Percentiles rank a stretch among this genome's conserved stretches.
Conservation (phyloP, 2,329 filamentous ascomycete species). For the Aspergillus awamori region DNA sequence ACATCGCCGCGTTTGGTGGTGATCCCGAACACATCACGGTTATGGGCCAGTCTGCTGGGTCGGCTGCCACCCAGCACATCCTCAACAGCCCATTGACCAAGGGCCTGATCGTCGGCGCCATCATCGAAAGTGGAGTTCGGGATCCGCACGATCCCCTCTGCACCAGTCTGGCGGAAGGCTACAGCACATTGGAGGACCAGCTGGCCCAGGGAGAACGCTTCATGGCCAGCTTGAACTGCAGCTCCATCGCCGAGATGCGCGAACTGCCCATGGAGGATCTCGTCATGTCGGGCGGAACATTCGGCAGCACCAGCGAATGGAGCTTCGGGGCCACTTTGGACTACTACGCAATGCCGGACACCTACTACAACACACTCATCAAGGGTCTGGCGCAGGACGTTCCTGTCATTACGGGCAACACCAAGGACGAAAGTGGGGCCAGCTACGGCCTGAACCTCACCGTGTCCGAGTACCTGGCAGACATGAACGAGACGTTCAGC, state of each 20-base stretch:
- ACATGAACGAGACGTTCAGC: constrained; percentile 11
- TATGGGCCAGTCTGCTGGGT: constrained; percentile 24
- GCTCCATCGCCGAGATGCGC: constrained; percentile 8
- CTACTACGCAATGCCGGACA: constrained; percentile 29
- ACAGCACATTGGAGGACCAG: constrained; percentile 5
- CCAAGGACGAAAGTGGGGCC: constrained; percentile 32
- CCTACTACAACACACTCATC: constrained; percentile 28
- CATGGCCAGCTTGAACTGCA: not conserved
- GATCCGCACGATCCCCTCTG: constrained; percentile 20
- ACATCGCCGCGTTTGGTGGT: constrained; percentile 33
- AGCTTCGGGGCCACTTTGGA: constrained; percentile 15
- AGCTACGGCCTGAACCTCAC: constrained; percentile 26
- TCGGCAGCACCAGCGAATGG: not conserved
- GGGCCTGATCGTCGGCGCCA: constrained; percentile 16
- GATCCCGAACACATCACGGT: constrained; percentile 27
- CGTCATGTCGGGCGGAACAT: not conserved
- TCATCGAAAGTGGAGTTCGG: constrained; percentile 20
- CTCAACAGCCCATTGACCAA: constrained; percentile 15
- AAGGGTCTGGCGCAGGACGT: constrained; percentile 31
- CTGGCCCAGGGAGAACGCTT: not conserved
- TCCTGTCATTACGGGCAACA: constrained; percentile 36
- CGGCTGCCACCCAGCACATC: constrained; percentile 17
- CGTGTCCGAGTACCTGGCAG: constrained; percentile 23
- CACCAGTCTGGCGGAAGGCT: constrained; percentile 15
- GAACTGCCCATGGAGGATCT: constrained; percentile 5